These are phyloP conservation scores for Aureobasidium namibiae DNA, from an alignment of 2,329 filamentous ascomycete species.

Conservation along the genomic window DNA sequence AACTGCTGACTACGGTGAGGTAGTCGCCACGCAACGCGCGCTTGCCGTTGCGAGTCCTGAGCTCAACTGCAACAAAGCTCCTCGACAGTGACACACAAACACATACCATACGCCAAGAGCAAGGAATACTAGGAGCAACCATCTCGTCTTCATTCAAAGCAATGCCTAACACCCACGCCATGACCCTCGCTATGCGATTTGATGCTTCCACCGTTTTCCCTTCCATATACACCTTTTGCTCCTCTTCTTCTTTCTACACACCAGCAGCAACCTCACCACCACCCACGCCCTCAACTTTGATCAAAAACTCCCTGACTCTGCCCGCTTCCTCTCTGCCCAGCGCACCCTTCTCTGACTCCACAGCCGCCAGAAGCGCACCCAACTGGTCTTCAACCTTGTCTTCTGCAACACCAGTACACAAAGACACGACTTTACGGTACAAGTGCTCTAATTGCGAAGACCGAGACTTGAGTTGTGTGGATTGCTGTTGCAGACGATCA, in stretches of 20 bases:
- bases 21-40: not conserved
- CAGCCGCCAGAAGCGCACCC: conserved; percentile 71
- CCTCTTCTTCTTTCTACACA: not conserved
- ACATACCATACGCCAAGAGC: not conserved
- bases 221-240: not conserved
- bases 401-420: conserved; percentile 76
- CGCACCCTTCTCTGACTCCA: conserved; percentile 65
- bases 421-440: conserved; percentile 77
- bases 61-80: not conserved
- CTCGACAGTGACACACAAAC: too few species aligned
- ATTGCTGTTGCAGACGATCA: conserved; percentile 56
- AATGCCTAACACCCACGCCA: not conserved
- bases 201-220: not conserved
- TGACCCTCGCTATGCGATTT: not conserved
- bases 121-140: not conserved
- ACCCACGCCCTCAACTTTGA: conserved; percentile 58
- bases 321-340: conserved; percentile 38
- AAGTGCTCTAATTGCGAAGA: conserved; percentile 79
- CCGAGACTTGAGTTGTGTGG: conserved; percentile 64
- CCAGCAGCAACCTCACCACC: conserved; percentile 1
- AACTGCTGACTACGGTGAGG: not conserved
- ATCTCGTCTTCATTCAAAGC: not conserved
- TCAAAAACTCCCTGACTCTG: conserved; percentile 68
- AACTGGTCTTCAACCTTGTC: conserved; percentile 72
- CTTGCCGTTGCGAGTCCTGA: not conserved